Base-by-base conservation (phyloP, 2,329 filamentous ascomycete genomes). In the Cadophora sp. region DNA sequence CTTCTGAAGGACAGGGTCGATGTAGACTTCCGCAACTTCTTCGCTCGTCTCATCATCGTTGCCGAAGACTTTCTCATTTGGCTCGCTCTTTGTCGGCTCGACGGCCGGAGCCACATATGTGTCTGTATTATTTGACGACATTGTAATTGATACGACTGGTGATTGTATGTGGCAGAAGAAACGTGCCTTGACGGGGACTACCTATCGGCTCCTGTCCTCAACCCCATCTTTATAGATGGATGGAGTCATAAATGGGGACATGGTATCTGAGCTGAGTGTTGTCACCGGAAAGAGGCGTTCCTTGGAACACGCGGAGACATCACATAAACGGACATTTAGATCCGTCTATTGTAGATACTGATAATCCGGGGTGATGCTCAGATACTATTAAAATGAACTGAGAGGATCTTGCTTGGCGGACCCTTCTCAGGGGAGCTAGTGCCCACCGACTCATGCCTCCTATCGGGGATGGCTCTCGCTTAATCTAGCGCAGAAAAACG, bases 31-130 rank as follows among this genome's bases (percentile, higher is more conserved):
- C n/a, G 12, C 4, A 4, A 53, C 24, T 53, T 53, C 50, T 29
- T 53, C 50, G 24, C 50, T 53, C 29, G 50, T 53, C 50, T 53
- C 50, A 53, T 53, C 50, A 43, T 43, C 40, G 11, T 53, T 53
- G 50, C 24, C 50, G 16, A 12, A 53, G 3, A 53, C 11, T 19
- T 53, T 53, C 24, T 53, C 50, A 12, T 27, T 53, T 3, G 50
- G 50, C 9, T 27, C 24, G 22, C 11, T 29, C 50, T 26, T 53
- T 27, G 50, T 6, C 12, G 12, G 2, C 11, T 53, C 12, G 24
- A 4, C 12, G 24, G 1, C n/a, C 16, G 24, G 24, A 16, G 11
- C 3, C 8, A 53, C 5, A 27, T 29, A 43, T 43, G 40, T 43
- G 5, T 43, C 24, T 27, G 24, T 24, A 12, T 12, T 24, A 14